Evolutionary conservation across 352 stramenopile species (phyloP), one percentile per base, ranked within the genome.

Genomic region (Phytopythium vexans): DNA sequence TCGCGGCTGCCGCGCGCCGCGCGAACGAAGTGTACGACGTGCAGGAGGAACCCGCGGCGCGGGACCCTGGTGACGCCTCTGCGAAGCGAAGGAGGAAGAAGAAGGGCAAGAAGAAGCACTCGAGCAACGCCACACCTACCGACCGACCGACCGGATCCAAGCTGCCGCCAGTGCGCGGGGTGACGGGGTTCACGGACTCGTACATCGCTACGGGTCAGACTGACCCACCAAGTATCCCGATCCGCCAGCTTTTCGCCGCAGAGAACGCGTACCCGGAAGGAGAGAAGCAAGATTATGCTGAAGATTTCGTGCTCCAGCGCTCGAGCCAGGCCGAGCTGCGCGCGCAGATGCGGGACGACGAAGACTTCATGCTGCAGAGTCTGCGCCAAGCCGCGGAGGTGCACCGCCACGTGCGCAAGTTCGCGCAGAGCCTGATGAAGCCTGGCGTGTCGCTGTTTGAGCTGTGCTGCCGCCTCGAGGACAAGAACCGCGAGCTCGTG

Each of bases 381-480:
- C 66, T 99, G 8, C 88, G 96, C 49, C 80, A 96, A 42, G 96
- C 94, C 3, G 76, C 95, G 8, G 96, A 99, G 70, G 94, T 99
- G 44, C 97, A 99, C 68, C 83, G 96, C 40, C 73, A 92, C 49
- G 82, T 86, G 58, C 79, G 82, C 67, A 75, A 95, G 56, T 98
- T 98, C 68, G 93, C 96, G 27, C 96, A 99, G 70, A 91, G 72
- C 38, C 86, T 98, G 54, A 97, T 98, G 51, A 97, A 98, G 68
- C 97, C 97, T 1, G 97, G 96, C 15, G 92, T 99, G 32, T 90
- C 96, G 58, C 72, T 99, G 21, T 88, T 88, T n/a, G 97, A 99
- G 63, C 91, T 99, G 78, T 99, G 96, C 70, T 84, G 94, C 60
- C 67, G 85, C 42, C 68, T 99, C 2, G 96, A 99, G 74, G 92